Conservation (phyloP, 192 early-diverging fungal species). For the Gaertneriomyces semiglobifer region DNA sequence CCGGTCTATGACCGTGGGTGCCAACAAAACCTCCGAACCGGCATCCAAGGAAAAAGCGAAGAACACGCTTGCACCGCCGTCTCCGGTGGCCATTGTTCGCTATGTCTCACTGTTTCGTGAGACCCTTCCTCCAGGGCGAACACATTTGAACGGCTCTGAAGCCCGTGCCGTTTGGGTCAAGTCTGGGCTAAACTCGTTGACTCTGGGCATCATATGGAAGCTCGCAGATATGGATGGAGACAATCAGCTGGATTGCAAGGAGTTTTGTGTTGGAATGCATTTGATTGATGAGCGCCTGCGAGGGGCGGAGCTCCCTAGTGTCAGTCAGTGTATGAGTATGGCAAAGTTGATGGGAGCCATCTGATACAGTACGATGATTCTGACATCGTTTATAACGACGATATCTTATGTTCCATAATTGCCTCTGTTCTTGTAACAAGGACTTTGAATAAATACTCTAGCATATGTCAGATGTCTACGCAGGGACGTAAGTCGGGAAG, state of each 20-base stretch:
- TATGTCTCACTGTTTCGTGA: constrained; percentile 16
- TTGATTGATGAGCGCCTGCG: constrained; percentile 20
- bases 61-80: background rate
- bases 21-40: too few species aligned
- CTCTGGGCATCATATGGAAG: constrained; percentile 27
- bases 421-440: too few species aligned
- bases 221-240: constrained; percentile 21
- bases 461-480: background rate
- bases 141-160: constrained; percentile 6
- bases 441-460: too few species aligned
- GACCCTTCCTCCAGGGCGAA: constrained; percentile 3
- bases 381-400: too few species aligned
- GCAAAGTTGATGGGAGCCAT: too few species aligned
- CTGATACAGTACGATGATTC: too few species aligned
- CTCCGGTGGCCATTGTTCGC: constrained; percentile 10
- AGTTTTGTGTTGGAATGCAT: constrained; percentile 30
- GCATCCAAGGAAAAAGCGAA: background rate
- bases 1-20: too few species aligned
- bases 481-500: constrained; percentile 49
- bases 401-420: too few species aligned
- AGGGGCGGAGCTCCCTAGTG: constrained; percentile 1
- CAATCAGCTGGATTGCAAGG: constrained; percentile 4
- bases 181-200: constrained; percentile 17
- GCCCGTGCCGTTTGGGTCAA: constrained; percentile 16
- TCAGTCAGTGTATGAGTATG: background rate